phyloP scores from a whole-genome alignment of 2,329 filamentous ascomycete species.

The Podosphaera fusca region DNA sequence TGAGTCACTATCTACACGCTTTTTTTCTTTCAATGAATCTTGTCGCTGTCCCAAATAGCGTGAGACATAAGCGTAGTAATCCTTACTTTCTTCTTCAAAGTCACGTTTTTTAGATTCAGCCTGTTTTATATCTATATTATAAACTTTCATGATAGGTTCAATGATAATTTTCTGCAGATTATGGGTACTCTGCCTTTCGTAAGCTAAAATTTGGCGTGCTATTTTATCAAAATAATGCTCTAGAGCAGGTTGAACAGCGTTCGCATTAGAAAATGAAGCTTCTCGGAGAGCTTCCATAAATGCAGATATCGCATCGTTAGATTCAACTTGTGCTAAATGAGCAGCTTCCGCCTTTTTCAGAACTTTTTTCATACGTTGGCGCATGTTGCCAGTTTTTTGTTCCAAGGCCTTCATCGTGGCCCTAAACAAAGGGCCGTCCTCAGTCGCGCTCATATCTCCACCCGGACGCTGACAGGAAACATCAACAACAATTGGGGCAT shows the following conservation, averaged over 20 bases:
- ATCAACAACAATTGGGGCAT: conserved; percentile 51
- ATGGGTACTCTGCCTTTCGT: conserved; percentile 61
- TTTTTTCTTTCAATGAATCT: conserved; percentile 93
- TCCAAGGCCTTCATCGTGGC: conserved; percentile 92
- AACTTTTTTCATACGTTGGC: conserved; percentile 84
- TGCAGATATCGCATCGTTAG: conserved; percentile 61
- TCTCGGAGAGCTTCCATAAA: conserved; percentile 78
- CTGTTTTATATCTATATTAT: conserved; percentile 91
- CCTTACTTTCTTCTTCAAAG: conserved; percentile 95
- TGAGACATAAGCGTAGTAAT: conserved; percentile 90
- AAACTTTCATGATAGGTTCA: conserved; percentile 75
- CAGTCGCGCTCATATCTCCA: conserved; percentile 63
- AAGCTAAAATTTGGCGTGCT: conserved; percentile 66
- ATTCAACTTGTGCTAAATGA: conserved; percentile 52
- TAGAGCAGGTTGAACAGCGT: conserved; percentile 86
- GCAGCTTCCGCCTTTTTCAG: conserved; percentile 84
- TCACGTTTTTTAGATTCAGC: conserved; percentile 92
- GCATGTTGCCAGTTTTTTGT: conserved; percentile 90
- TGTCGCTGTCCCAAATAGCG: conserved; percentile 90
- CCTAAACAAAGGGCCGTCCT: conserved; percentile 86
- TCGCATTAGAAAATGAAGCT: conserved; percentile 73
- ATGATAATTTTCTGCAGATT: conserved; percentile 88
- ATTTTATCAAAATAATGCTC: conserved; percentile 98
- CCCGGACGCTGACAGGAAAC: conserved; percentile 65
- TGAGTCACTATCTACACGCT: conserved; percentile 77